A percentile compares a stretch with the other conserved stretches of the same genome.
These are phyloP conservation scores for Hericium erinaceus DNA, from an alignment of 768 basidiomycete species.

Conservation along the genomic window DNA sequence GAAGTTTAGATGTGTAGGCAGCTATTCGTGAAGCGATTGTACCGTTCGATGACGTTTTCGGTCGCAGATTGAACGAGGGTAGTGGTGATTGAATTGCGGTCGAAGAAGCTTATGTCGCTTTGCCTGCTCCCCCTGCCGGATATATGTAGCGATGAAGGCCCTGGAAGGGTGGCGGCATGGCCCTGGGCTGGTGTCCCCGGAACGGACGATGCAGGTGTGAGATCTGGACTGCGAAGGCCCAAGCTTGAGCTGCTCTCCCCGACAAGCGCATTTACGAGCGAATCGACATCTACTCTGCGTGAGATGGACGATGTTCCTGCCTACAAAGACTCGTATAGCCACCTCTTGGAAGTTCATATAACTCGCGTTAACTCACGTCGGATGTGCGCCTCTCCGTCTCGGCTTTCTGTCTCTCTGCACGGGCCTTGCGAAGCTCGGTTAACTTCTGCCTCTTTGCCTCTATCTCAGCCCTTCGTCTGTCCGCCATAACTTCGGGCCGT, in stretches of 20 bases:
- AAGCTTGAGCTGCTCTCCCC: conserved; percentile 30
- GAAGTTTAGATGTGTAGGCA: neutral
- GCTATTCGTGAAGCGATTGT: conserved; percentile 15
- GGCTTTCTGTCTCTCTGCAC: conserved; percentile 57
- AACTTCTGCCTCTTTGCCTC: conserved; percentile 87
- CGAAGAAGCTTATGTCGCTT: conserved; percentile 53
- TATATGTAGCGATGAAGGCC: conserved; percentile 27
- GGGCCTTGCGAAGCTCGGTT: conserved; percentile 70
- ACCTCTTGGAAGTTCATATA: conserved; percentile 3
- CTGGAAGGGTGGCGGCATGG: conserved; percentile 25
- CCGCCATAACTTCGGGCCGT: conserved; percentile 33
- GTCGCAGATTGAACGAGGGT: conserved; percentile 40
- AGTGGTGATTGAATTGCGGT: conserved; percentile 30
- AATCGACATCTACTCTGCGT: conserved; percentile 52
- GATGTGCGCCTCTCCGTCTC: conserved; percentile 35
- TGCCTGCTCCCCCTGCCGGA: conserved; percentile 65
- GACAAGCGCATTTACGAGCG: conserved; percentile 54
- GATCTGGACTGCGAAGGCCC: conserved; percentile 47
- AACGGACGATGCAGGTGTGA: conserved; percentile 63
- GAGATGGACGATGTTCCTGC: conserved; percentile 30
- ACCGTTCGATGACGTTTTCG: conserved; percentile 67
- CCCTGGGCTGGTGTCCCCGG: conserved; percentile 59
- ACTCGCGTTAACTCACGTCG: conserved; percentile 34
- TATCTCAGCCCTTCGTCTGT: conserved; percentile 75
- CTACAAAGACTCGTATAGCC: conserved; percentile 15